Conservation (phyloP, 1,139 yeast genomes). For the Zygoascus sp. region DNA sequence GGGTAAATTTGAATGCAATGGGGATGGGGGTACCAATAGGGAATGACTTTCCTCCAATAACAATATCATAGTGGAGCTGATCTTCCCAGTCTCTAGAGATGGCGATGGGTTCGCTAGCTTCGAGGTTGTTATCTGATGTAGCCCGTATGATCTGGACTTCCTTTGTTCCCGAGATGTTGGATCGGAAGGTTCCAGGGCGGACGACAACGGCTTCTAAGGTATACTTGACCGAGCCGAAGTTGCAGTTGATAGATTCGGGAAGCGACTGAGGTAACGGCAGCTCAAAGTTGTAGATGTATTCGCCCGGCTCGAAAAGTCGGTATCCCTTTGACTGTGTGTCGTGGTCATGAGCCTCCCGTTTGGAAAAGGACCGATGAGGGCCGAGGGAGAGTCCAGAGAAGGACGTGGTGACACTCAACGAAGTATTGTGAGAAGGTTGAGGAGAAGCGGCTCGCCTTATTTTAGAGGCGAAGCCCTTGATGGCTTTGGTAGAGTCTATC, state of each 20-base stretch:
- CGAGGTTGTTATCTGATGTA: constrained; percentile 72
- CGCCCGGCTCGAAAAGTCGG: constrained; percentile 67
- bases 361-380: constrained; percentile 25
- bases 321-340: constrained; percentile 33
- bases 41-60: constrained; percentile 80
- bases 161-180: constrained; percentile 59
- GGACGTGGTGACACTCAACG: constrained; percentile 11
- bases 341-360: constrained; percentile 31
- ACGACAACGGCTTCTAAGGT: constrained; percentile 62
- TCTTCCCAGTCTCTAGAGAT: constrained; percentile 93
- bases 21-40: constrained; percentile 82
- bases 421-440: constrained; percentile 11
- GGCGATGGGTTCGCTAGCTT: constrained; percentile 89
- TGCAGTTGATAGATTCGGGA: constrained; percentile 75
- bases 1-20: constrained; percentile 75
- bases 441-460: constrained; percentile 23
- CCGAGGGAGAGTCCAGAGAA: constrained; percentile 20
- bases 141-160: constrained; percentile 69
- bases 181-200: constrained; percentile 79
- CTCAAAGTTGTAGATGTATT: constrained; percentile 86
- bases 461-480: constrained; percentile 20
- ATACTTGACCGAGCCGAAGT: constrained; percentile 77
- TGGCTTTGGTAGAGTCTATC: constrained; percentile 11
- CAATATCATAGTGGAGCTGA: constrained; percentile 80
- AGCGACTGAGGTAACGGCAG: constrained; percentile 76